Conservation (phyloP, 1,284 basidiomycete species). For the Fomitopsis pinicola region DNA sequence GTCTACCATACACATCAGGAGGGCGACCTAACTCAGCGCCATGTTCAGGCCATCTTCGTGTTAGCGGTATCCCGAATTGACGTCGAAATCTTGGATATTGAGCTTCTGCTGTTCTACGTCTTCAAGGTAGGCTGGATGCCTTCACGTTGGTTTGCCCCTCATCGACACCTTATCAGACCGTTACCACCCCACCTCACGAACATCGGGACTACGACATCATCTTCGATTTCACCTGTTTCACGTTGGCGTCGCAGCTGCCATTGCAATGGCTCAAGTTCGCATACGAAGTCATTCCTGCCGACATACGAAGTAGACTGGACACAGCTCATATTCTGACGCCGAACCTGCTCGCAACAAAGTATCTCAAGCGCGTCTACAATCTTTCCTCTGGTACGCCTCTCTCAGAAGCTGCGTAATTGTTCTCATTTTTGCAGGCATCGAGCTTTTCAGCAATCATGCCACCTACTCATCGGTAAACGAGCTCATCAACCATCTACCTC, state of each 20-base stretch:
- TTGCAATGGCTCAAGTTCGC: constrained; percentile 80
- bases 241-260: constrained; percentile 73
- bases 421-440: constrained; percentile 12
- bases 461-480: constrained; percentile 34
- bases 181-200: constrained; percentile 40
- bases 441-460: constrained; percentile 14
- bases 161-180: constrained; percentile 23
- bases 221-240: constrained; percentile 81
- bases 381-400: constrained; percentile 59
- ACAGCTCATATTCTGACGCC: constrained; percentile 74
- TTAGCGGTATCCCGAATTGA: constrained; percentile 66
- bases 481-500: constrained; percentile 51
- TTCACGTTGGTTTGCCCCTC: neutral
- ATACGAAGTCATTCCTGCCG: constrained; percentile 72
- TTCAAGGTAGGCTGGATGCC: constrained; percentile 53
- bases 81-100: constrained; percentile 82
- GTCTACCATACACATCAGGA: neutral
- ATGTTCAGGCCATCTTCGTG: constrained; percentile 50
- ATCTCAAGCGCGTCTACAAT: constrained; percentile 72
- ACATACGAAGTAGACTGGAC: constrained; percentile 55
- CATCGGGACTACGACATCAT: constrained; percentile 67
- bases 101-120: constrained; percentile 79
- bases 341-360: constrained; percentile 72
- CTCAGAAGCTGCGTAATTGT: neutral
- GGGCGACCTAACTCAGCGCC: constrained; percentile 30